Conservation (phyloP, 306 rosid genomes). For the Alnus rubra region DNA sequence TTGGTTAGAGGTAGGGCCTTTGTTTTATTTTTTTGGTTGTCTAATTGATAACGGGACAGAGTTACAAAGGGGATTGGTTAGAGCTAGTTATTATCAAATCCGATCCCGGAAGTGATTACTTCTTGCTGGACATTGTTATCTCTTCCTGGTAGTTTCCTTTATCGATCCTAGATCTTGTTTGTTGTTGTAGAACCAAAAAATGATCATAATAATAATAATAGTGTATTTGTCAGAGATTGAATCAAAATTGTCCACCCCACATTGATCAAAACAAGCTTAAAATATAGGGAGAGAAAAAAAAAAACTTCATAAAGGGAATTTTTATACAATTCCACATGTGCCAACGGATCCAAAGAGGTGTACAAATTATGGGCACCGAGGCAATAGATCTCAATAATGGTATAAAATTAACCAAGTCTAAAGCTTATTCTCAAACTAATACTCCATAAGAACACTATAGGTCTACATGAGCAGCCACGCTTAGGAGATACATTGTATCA, state of each 20-base stretch:
- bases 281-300: not conserved
- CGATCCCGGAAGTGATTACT: not conserved
- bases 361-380: slow-evolving; percentile 27
- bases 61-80: not conserved
- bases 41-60: too few relatives aligned
- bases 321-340: slow-evolving; percentile 21
- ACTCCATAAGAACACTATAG: not conserved
- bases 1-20: too few relatives aligned
- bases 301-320: not conserved
- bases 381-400: not conserved
- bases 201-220: not conserved
- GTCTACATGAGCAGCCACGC: not conserved
- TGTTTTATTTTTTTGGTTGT: too few relatives aligned
- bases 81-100: not conserved
- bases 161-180: not conserved
- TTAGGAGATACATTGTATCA: not conserved
- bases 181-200: not conserved
- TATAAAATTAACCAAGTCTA: not conserved
- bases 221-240: not conserved
- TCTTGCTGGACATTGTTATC: not conserved
- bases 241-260: not conserved
- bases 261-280: not conserved
- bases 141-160: not conserved
- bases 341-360: not conserved
- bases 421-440: not conserved